Base-by-base conservation (phyloP, 345 rosid genomes). In the Cochlearia excelsa region DNA sequence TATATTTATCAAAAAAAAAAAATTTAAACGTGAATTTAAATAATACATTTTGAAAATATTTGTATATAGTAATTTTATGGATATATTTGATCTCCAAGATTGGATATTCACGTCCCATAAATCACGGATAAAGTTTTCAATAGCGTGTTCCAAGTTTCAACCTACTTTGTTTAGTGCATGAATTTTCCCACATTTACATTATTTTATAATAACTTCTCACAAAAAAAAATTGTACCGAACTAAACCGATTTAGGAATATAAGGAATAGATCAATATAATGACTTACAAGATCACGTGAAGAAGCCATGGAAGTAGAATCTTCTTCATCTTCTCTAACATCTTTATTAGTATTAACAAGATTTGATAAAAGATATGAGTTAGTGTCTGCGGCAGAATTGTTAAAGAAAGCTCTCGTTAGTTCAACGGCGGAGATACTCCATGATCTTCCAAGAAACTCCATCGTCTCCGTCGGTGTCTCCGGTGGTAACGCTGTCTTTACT, bases 401-500 rank as follows among this genome's bases (percentile, higher is more conserved):
- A 56, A 78, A 56, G 51, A 88, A 84, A 56, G 98, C 96, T 70
- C 59, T 91, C 0, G 98, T 86, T 54, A 91, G 85, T 75, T 91
- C 95, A 67, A 79, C 75, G 51, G 98, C 90, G 0, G 98, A 88
- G 34, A 91, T 73, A 66, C 96, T 91, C 98, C 98, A 88, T 55
- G 98, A 91, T 77, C 98, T 82, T 11, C 92, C 92, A 9, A 91
- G 87, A 73, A 82, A 91, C 88, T 88, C 98, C 98, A 91, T 88
- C 28, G 95, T 78, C 75, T 84, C 92, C 0, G 82, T 82, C 30
- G 98, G 98, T 39, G 96, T 91, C 74, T 91, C 96, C 9, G 98
- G 98, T 41, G 82, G 77, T 52, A 65, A 59, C 38, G 71, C 75
- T 51, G 59, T 43, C 61, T 50, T 56, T 9, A 52, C 55, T 68